Conservation (phyloP, 148 eudicot species). For the Chenopodium album region DNA sequence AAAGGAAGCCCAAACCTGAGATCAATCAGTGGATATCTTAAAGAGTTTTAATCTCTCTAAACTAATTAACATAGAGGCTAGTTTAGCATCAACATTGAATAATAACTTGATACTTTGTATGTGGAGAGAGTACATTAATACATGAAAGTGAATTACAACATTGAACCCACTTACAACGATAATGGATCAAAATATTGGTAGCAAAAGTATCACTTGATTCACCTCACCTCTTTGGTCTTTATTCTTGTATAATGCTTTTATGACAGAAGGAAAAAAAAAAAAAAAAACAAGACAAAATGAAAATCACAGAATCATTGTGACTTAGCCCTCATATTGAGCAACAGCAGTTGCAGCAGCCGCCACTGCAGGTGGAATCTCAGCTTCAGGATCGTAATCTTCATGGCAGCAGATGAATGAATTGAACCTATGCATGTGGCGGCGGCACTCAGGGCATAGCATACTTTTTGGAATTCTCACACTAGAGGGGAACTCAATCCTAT, state of each 20-base stretch:
- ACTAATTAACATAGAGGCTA: too few relatives aligned
- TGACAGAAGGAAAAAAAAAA: neutral
- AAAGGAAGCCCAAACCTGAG: neutral
- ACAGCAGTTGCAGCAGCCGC: neutral
- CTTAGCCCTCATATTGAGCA: slow-evolving; percentile 22
- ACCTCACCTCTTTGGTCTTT: neutral
- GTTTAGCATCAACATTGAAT: neutral
- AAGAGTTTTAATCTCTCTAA: neutral
- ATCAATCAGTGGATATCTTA: too few relatives aligned
- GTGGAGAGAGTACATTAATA: neutral
- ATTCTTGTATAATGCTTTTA: neutral
- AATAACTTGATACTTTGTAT: neutral
- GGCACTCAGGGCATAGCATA: slow-evolving; percentile 40
- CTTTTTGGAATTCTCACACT: slow-evolving; percentile 26
- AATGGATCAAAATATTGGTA: neutral
- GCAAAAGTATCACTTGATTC: neutral
- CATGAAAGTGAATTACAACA: neutral
- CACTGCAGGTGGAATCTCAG: slow-evolving; percentile 14
- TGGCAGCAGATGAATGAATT: slow-evolving; percentile 38
- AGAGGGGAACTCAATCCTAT: slow-evolving; percentile 32
- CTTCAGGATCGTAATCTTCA: slow-evolving; percentile 21
- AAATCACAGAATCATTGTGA: neutral
- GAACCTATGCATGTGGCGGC: slow-evolving; percentile 26
- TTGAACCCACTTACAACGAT: neutral
- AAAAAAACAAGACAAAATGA: neutral